phyloP scores from a whole-genome alignment of 2,329 filamentous ascomycete genomes.

The Aspergillus ustus region DNA sequence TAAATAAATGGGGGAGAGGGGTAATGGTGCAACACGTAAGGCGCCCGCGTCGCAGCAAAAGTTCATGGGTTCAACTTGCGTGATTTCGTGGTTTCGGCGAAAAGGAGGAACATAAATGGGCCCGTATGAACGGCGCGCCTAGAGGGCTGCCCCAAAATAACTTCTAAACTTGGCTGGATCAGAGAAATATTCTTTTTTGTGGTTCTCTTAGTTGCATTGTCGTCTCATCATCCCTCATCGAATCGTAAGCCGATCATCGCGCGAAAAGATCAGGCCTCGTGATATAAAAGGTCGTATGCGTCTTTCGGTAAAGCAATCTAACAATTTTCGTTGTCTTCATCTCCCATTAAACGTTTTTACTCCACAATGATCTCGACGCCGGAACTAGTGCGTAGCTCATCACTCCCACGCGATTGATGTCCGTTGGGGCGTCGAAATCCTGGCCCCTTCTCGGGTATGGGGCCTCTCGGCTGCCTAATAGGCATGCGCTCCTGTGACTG shows the following conservation, averaged over 20 bases:
- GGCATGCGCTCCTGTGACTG: slow-evolving; percentile 60
- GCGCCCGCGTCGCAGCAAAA: slow-evolving; percentile 31
- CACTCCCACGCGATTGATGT: slow-evolving; percentile 65
- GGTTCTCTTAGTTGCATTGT: slow-evolving; percentile 45
- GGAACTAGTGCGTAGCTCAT: slow-evolving; percentile 65
- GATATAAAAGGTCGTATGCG: slow-evolving; percentile 47
- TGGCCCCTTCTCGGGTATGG: slow-evolving; percentile 62
- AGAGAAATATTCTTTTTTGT: slow-evolving; percentile 43
- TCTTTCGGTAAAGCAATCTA: slow-evolving; percentile 47
- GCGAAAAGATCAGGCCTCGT: slow-evolving; percentile 43
- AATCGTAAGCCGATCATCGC: slow-evolving; percentile 51
- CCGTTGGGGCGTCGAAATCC: slow-evolving; percentile 65
- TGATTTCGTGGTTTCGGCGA: slow-evolving; percentile 35
- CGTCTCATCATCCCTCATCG: slow-evolving; percentile 54
- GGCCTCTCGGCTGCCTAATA: slow-evolving; percentile 65
- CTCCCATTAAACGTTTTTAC: slow-evolving; percentile 52
- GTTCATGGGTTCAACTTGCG: slow-evolving; percentile 31
- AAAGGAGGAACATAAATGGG: slow-evolving; percentile 31
- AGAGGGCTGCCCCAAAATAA: slow-evolving; percentile 48
- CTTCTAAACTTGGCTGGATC: slow-evolving; percentile 48
- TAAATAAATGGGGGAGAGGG: slow-evolving; percentile 16
- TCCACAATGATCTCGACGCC: slow-evolving; percentile 68
- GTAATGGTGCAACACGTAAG: slow-evolving; percentile 32
- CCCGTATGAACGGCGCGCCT: slow-evolving; percentile 38
- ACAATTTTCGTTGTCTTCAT: slow-evolving; percentile 41